A percentile compares a stretch with the other conserved stretches of the same genome.
phyloP scores from a whole-genome alignment of 257 asterid genomes.

The Rehmannia glutinosa region DNA sequence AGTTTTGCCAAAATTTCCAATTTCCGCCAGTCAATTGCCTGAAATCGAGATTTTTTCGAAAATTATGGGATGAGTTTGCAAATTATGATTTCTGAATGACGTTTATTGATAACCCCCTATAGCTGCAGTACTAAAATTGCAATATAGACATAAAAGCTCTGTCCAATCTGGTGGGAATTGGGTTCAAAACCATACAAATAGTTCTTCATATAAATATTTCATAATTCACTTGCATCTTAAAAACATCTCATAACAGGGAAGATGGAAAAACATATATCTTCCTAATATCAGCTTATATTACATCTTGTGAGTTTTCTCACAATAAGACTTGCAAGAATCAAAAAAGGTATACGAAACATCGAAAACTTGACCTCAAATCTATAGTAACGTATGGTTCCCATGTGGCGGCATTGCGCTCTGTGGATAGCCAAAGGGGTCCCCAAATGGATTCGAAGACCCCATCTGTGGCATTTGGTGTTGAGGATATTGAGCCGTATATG shows the following conservation, averaged over 20 bases:
- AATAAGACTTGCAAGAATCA: neutral
- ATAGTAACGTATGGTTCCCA: slow-evolving; percentile 50
- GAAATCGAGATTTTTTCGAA: too few species aligned
- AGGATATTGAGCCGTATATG: slow-evolving; percentile 35
- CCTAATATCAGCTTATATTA: neutral
- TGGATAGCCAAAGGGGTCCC: slow-evolving; percentile 50
- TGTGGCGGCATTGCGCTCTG: slow-evolving; percentile 39
- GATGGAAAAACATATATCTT: neutral
- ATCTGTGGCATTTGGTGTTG: slow-evolving; percentile 37
- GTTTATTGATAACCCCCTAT: too few species aligned
- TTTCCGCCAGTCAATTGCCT: too few species aligned
- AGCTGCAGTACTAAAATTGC: too few species aligned
- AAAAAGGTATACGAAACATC: neutral
- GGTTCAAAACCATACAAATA: neutral
- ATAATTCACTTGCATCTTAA: neutral
- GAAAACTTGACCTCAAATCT: neutral
- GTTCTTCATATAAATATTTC: neutral
- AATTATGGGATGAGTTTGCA: too few species aligned
- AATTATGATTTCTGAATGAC: too few species aligned
- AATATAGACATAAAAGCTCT: too few species aligned
- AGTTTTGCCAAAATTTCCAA: too few species aligned
- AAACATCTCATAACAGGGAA: neutral
- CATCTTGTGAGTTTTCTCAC: neutral
- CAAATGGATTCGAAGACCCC: slow-evolving; percentile 60
- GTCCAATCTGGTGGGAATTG: too few species aligned